Conservation (phyloP, 148 eudicot species). For the Spergularia marina region DNA sequence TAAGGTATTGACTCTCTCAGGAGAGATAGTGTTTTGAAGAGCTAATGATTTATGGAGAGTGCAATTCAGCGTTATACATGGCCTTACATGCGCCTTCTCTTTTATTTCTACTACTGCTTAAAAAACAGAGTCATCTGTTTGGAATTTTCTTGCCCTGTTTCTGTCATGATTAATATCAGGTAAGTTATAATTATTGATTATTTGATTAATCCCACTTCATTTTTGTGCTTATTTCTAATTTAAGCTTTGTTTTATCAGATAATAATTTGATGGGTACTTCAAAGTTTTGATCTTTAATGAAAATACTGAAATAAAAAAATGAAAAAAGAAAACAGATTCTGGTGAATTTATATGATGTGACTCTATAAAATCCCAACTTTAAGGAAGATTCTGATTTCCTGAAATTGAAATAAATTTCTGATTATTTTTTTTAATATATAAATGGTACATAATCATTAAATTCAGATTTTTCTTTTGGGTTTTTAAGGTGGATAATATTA, state of each 20-base stretch:
- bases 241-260: neutral
- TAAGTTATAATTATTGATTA: neutral
- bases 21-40: no score
- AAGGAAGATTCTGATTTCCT: conserved; percentile 20
- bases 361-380: conserved; percentile 12
- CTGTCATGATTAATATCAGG: neutral
- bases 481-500: conserved; percentile 1
- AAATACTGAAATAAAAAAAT: neutral
- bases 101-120: no score
- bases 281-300: conserved; percentile 8
- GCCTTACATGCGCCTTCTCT: no score
- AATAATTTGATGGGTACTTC: neutral
- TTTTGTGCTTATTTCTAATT: neutral
- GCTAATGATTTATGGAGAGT: no score
- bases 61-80: no score
- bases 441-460: neutral
- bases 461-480: neutral
- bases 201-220: neutral
- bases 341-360: neutral
- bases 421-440: neutral
- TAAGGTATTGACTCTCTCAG: no score
- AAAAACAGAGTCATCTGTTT: neutral
- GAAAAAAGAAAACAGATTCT: neutral
- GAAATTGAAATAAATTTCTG: neutral
- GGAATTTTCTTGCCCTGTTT: neutral